These are phyloP conservation scores for Ustilago shanxiensis DNA, from an alignment of 1,284 basidiomycete genomes.

Conservation along the genomic window DNA sequence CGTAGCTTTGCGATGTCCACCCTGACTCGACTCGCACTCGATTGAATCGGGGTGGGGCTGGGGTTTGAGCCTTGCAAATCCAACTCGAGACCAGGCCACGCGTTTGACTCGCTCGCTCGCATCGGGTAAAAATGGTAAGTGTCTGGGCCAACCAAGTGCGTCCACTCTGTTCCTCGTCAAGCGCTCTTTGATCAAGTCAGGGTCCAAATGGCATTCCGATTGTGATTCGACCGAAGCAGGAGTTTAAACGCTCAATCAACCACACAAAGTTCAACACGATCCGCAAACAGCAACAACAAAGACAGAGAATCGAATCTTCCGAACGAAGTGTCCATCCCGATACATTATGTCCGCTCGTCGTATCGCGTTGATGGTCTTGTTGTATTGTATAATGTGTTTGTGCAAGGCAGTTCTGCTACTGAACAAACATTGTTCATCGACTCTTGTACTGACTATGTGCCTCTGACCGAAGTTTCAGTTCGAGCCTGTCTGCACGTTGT, in stretches of 20 bases:
- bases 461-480: background rate
- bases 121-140: conserved; percentile 11
- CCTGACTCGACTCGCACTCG: conserved; percentile 8
- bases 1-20: conserved; percentile 17
- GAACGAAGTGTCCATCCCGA: background rate
- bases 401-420: too few species aligned
- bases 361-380: background rate
- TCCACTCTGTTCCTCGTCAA: background rate
- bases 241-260: too few species aligned
- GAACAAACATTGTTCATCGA: too few species aligned
- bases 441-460: background rate
- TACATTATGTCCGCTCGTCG: conserved; percentile 5
- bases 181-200: background rate
- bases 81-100: background rate
- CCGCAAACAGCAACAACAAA: too few species aligned
- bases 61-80: too few species aligned
- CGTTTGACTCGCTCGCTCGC: background rate
- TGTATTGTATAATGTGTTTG: too few species aligned
- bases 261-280: too few species aligned
- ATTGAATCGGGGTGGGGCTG: conserved; percentile 12
- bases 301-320: too few species aligned
- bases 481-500: background rate
- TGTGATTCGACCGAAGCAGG: background rate
- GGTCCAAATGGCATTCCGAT: background rate
- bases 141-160: background rate